phyloP scores from a whole-genome alignment of 2,329 filamentous ascomycete genomes.

The Fusarium caatingaense region DNA sequence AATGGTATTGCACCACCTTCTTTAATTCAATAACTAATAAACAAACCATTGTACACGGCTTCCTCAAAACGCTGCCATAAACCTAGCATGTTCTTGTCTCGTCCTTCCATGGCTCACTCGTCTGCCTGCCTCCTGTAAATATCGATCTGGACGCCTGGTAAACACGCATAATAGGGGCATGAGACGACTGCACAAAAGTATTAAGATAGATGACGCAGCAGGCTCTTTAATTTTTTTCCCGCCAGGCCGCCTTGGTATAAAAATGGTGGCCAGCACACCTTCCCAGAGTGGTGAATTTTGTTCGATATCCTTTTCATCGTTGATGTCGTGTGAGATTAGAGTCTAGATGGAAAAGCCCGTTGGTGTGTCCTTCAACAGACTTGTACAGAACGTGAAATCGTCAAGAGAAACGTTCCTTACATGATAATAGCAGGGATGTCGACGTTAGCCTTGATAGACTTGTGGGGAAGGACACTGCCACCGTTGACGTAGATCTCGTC shows the following conservation, averaged over 20 bases:
- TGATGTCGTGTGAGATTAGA: conserved; percentile 37
- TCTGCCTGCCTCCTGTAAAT: conserved; percentile 44
- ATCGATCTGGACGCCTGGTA: conserved; percentile 46
- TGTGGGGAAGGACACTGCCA: conserved; percentile 93
- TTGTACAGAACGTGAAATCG: conserved; percentile 7
- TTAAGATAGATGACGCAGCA: conserved; percentile 43
- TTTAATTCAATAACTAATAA: conserved; percentile 35
- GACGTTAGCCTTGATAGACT: conserved; percentile 98
- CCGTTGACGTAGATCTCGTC: conserved; percentile 99
- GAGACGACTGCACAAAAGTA: conserved; percentile 44
- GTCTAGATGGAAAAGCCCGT: conserved; percentile 15
- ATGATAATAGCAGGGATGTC: conserved; percentile 80
- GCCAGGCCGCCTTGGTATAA: conserved; percentile 37
- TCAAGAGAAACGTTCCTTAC: conserved; percentile 57
- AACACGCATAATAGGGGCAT: conserved; percentile 48
- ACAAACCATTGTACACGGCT: conserved; percentile 32
- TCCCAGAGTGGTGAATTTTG: conserved; percentile 47
- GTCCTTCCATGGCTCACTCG: conserved; percentile 39
- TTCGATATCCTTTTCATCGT: conserved; percentile 35
- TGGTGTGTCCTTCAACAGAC: conserved; percentile 42
- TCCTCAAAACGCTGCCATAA: conserved; percentile 40
- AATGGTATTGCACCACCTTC: conserved; percentile 34
- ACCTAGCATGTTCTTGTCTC: conserved; percentile 39
- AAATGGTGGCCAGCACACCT: conserved; percentile 45
- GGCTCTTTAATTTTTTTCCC: conserved; percentile 33